phyloP scores from a whole-genome alignment of 768 basidiomycete genomes.

The Tylopilus rubrobrunneus region DNA sequence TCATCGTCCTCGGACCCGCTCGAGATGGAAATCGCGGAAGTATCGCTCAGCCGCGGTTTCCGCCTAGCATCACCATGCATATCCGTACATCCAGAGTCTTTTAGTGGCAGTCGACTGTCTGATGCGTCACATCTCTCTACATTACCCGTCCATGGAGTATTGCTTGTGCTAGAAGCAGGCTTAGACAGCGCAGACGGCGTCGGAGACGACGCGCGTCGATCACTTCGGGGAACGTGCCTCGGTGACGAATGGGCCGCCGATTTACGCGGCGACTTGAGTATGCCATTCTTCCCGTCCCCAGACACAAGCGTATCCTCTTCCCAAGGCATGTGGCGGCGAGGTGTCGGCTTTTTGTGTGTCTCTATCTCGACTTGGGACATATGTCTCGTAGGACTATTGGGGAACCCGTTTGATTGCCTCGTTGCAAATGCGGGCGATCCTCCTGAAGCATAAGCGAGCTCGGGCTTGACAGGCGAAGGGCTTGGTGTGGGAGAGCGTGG shows the following conservation, averaged over 20 bases:
- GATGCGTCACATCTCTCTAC: background rate
- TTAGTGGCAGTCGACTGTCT: background rate
- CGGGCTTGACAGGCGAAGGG: conserved; percentile 7
- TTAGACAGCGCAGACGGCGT: background rate
- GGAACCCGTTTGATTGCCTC: conserved; percentile 1
- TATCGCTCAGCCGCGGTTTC: conserved; percentile 9
- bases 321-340: background rate
- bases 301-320: conserved; percentile 2
- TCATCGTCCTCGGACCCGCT: conserved; percentile 27
- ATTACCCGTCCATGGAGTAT: background rate
- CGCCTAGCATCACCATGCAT: background rate
- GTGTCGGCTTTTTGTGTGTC: no score
- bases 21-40: conserved; percentile 23
- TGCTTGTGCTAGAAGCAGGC: background rate
- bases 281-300: background rate
- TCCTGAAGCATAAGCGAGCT: background rate
- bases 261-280: conserved; percentile 26
- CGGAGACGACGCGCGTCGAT: conserved; percentile 12
- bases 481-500: conserved; percentile 20
- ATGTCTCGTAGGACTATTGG: conserved; percentile 10
- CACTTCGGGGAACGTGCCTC: conserved; percentile 4
- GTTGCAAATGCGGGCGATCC: background rate
- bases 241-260: conserved; percentile 24
- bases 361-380: no score
- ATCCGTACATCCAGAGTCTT: background rate